Evolutionary conservation across 768 basidiomycete genomes (phyloP).

Genomic region (Sistotremastrum niveocremeum): DNA sequence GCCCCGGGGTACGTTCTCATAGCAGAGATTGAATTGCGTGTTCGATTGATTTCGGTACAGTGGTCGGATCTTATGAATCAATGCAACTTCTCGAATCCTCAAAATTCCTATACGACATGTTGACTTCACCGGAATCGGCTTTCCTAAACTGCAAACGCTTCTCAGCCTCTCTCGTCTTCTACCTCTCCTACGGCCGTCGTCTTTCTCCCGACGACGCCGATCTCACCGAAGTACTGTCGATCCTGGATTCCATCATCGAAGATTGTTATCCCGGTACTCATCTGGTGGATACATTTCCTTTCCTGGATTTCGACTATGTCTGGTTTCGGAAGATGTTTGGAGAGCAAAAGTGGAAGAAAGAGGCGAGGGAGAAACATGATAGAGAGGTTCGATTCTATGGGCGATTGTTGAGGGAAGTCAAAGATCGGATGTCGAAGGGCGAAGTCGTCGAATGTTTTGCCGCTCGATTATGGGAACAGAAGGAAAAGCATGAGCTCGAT

Average conservation of each 20-base stretch:
- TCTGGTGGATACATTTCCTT: conserved; percentile 6
- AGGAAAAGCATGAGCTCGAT: conserved; percentile 7
- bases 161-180: conserved; percentile 10
- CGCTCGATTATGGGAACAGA: conserved; percentile 9
- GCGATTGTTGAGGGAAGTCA: conserved; percentile 12
- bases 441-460: conserved; percentile 8
- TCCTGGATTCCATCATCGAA: conserved; percentile 13
- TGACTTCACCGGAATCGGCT: neutral
- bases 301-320: conserved; percentile 2
- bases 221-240: conserved; percentile 8
- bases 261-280: conserved; percentile 11
- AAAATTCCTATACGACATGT: conserved; percentile 6
- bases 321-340: too few relatives aligned
- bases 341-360: too few relatives aligned
- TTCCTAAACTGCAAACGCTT: conserved; percentile 6
- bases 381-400: conserved; percentile 8
- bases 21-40: neutral
- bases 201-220: conserved; percentile 14
- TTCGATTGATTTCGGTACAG: neutral
- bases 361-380: neutral
- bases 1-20: conserved; percentile 3
- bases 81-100: conserved; percentile 8
- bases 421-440: conserved; percentile 9
- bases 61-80: conserved; percentile 9
- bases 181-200: conserved; percentile 12